Percentiles rank a stretch among this genome's conserved stretches.
phyloP scores from a whole-genome alignment of 768 basidiomycete species.

The Calocybe gangraenosa region DNA sequence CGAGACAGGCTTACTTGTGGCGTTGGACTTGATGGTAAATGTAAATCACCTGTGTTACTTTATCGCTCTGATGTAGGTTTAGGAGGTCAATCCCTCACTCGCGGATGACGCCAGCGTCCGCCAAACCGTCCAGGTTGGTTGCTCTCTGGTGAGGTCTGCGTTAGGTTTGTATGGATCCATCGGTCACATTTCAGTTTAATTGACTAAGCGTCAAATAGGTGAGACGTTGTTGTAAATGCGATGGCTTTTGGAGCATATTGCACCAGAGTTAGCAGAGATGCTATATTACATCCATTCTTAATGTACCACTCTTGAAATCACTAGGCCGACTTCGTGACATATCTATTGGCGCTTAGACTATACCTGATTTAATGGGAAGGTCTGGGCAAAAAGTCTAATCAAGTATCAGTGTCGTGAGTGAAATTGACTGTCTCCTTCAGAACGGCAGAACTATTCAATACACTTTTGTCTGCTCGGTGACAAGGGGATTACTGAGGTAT shows the following conservation, averaged over 20 bases:
- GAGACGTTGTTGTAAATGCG: slow-evolving; percentile 40
- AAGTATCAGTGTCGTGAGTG: too few species aligned
- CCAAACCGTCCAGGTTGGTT: slow-evolving; percentile 89
- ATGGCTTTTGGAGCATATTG: not conserved
- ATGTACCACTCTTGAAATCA: too few species aligned
- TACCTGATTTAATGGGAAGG: too few species aligned
- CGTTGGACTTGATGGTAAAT: slow-evolving; percentile 88
- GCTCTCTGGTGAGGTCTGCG: slow-evolving; percentile 79
- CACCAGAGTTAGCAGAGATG: not conserved
- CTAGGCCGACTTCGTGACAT: too few species aligned
- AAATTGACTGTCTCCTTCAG: too few species aligned
- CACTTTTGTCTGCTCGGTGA: too few species aligned
- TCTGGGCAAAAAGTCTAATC: too few species aligned
- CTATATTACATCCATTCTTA: too few species aligned
- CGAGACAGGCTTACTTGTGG: slow-evolving; percentile 91
- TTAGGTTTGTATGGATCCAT: slow-evolving; percentile 53
- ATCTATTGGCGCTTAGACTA: too few species aligned
- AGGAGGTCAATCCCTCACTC: slow-evolving; percentile 98
- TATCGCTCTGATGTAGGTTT: slow-evolving; percentile 8
- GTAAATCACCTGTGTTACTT: not conserved
- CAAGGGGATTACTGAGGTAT: too few species aligned
- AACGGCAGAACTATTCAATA: too few species aligned
- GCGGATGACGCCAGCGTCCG: slow-evolving; percentile 68
- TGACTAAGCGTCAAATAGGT: slow-evolving; percentile 20
- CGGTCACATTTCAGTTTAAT: not conserved